A percentile compares a stretch with the other conserved stretches of the same genome.
Conservation (phyloP, 2,329 filamentous ascomycete genomes). For the Rachicladosporium sp. region DNA sequence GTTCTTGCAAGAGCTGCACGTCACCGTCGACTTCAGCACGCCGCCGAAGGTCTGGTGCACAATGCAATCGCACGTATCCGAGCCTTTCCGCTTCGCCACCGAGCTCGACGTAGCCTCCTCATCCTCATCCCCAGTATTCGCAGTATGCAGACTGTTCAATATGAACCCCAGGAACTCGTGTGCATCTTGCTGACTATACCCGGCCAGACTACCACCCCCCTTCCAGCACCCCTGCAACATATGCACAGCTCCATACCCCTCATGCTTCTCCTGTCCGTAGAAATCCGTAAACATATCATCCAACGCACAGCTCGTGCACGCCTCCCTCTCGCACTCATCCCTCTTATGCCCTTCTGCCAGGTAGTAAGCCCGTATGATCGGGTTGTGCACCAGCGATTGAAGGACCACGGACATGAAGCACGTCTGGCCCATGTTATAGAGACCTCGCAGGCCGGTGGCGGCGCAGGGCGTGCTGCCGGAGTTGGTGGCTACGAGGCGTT, state of each 20-base stretch:
- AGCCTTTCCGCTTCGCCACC: constrained; percentile 21
- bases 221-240: constrained; percentile 87
- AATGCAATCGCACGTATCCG: constrained; percentile 62
- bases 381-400: constrained; percentile 88
- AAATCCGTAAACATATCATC: constrained; percentile 53
- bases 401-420: constrained; percentile 97
- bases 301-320: constrained; percentile 49
- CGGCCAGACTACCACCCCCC: constrained; percentile 54
- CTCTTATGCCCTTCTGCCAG: constrained; percentile 79
- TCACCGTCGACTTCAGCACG: constrained; percentile 79
- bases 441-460: constrained; percentile 75
- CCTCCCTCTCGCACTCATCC: constrained; percentile 51
- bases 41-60: constrained; percentile 93
- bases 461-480: constrained; percentile 70
- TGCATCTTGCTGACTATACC: constrained; percentile 90
- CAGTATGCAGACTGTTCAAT: constrained; percentile 73
- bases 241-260: constrained; percentile 80
- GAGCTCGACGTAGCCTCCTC: constrained; percentile 31
- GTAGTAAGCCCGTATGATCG: constrained; percentile 81
- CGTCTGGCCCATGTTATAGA: constrained; percentile 96
- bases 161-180: constrained; percentile 98
- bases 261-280: constrained; percentile 62
- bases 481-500: constrained; percentile 64
- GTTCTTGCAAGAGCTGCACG: constrained; percentile 76
- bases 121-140: constrained; percentile 46